phyloP scores from a whole-genome alignment of 2,329 filamentous ascomycete species.

The Alternaria postmessia region DNA sequence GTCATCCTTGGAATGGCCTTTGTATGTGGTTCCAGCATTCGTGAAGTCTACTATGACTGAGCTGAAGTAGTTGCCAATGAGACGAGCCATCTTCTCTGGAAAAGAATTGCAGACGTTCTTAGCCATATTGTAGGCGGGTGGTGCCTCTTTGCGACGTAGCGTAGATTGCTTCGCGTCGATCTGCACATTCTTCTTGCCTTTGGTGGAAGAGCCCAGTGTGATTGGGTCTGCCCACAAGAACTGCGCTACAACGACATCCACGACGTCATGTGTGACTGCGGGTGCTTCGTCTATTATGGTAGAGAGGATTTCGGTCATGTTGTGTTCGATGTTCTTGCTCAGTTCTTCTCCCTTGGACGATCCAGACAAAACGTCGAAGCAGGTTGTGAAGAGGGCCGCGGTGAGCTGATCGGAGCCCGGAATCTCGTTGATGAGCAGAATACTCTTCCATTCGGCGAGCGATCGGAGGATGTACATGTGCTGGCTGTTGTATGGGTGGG shows the following conservation, averaged over 20 bases:
- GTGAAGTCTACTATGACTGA: slow-evolving; percentile 92
- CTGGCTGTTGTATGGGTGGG: slow-evolving; percentile 89
- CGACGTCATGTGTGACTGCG: slow-evolving; percentile 78
- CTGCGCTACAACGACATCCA: slow-evolving; percentile 94
- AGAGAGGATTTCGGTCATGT: slow-evolving; percentile 85
- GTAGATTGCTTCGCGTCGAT: slow-evolving; percentile 82
- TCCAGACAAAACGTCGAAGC: slow-evolving; percentile 90
- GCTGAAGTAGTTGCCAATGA: slow-evolving; percentile 95
- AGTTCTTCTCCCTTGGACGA: slow-evolving; percentile 82
- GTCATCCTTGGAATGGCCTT: slow-evolving; percentile 47
- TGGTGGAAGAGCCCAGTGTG: slow-evolving; percentile 52
- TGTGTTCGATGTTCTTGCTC: slow-evolving; percentile 91
- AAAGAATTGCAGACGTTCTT: slow-evolving; percentile 90
- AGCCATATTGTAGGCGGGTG: slow-evolving; percentile 94
- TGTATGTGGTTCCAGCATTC: slow-evolving; percentile 36
- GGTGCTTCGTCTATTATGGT: slow-evolving; percentile 86
- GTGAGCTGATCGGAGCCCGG: slow-evolving; percentile 82
- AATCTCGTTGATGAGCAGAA: slow-evolving; percentile 88
- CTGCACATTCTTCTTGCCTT: slow-evolving; percentile 62
- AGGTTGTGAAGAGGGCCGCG: slow-evolving; percentile 76
- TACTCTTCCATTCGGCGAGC: slow-evolving; percentile 91
- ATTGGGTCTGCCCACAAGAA: slow-evolving; percentile 87
- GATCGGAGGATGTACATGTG: slow-evolving; percentile 91
- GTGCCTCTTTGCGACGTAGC: slow-evolving; percentile 84
- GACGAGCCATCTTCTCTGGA: slow-evolving; percentile 92